These are phyloP conservation scores for Boletus pseudo-olivaceus DNA, from an alignment of 768 basidiomycete genomes.

Conservation along the genomic window DNA sequence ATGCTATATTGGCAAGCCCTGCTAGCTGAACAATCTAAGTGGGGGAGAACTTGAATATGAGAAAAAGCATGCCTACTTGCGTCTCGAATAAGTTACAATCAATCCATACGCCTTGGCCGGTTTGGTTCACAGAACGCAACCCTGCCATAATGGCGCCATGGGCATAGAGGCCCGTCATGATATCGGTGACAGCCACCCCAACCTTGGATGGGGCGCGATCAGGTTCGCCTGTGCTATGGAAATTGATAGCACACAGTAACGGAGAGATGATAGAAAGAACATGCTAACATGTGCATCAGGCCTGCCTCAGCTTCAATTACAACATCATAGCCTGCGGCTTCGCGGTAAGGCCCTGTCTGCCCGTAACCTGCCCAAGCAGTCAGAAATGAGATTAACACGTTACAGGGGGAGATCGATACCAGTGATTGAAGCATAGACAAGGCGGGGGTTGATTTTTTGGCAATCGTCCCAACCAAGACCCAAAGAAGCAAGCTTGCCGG, in stretches of 20 bases:
- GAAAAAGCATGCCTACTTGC: slow-evolving; percentile 50
- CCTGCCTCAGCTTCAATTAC: slow-evolving; percentile 88
- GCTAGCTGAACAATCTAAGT: slow-evolving; percentile 56
- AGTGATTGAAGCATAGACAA: slow-evolving; percentile 89
- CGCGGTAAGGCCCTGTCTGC: slow-evolving; percentile 85
- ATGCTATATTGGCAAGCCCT: slow-evolving; percentile 87
- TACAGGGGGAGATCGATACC: slow-evolving; percentile 42
- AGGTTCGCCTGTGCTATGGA: slow-evolving; percentile 76
- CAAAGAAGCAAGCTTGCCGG: slow-evolving; percentile 80
- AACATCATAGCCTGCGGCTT: slow-evolving; percentile 86
- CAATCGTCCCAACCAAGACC: slow-evolving; percentile 88
- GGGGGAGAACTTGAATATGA: neutral
- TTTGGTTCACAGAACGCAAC: slow-evolving; percentile 74
- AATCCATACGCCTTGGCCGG: slow-evolving; percentile 86
- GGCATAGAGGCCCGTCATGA: slow-evolving; percentile 84
- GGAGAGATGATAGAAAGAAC: slow-evolving; percentile 7
- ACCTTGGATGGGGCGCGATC: slow-evolving; percentile 87
- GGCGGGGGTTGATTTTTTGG: slow-evolving; percentile 64
- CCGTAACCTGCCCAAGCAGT: slow-evolving; percentile 54
- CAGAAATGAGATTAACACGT: neutral
- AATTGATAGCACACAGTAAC: slow-evolving; percentile 9
- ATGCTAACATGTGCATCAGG: slow-evolving; percentile 83
- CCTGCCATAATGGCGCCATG: slow-evolving; percentile 93
- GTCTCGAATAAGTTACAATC: slow-evolving; percentile 92
- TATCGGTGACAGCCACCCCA: slow-evolving; percentile 92